Percentiles rank a stretch among this genome's conserved stretches.
These are phyloP conservation scores for Hemerocallis citrina DNA, from an alignment of 106 monocot genomes.

Conservation along the genomic window DNA sequence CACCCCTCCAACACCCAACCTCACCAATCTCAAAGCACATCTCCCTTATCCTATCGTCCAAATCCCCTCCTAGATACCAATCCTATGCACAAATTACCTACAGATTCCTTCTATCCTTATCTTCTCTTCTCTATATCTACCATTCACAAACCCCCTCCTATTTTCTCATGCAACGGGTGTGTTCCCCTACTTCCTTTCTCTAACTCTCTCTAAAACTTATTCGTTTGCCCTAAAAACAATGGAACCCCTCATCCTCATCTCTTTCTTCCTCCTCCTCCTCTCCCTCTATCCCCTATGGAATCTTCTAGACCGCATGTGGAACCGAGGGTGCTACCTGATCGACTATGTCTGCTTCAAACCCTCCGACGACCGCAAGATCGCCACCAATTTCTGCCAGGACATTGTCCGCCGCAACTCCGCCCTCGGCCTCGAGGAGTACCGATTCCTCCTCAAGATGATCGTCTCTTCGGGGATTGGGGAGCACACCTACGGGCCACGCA, in stretches of 20 bases:
- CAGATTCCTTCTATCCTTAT: too few species aligned
- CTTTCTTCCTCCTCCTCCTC: constrained; percentile 5
- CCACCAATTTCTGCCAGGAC: constrained; percentile 52
- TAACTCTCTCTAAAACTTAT: too few species aligned
- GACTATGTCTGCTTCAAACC: constrained; percentile 61
- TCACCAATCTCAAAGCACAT: too few species aligned
- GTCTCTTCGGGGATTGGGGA: constrained; percentile 65
- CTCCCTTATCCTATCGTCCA: too few species aligned
- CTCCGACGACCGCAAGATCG: constrained; percentile 53
- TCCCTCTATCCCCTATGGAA: constrained; percentile 15
- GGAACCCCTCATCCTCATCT: not conserved
- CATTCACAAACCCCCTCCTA: too few species aligned
- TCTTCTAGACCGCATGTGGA: not conserved
- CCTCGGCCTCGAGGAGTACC: constrained; percentile 51
- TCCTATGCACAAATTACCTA: too few species aligned
- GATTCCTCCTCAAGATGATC: constrained; percentile 66
- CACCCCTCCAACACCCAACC: too few species aligned
- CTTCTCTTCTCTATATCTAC: too few species aligned
- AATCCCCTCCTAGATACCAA: too few species aligned
- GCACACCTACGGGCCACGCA: constrained; percentile 56
- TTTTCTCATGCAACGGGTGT: too few species aligned
- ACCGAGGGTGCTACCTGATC: constrained; percentile 49
- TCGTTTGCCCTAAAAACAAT: too few species aligned
- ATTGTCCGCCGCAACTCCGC: constrained; percentile 40
- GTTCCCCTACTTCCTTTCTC: too few species aligned